Conservation (phyloP, 164 flowering plant species). For the Magnolia officinalis region DNA sequence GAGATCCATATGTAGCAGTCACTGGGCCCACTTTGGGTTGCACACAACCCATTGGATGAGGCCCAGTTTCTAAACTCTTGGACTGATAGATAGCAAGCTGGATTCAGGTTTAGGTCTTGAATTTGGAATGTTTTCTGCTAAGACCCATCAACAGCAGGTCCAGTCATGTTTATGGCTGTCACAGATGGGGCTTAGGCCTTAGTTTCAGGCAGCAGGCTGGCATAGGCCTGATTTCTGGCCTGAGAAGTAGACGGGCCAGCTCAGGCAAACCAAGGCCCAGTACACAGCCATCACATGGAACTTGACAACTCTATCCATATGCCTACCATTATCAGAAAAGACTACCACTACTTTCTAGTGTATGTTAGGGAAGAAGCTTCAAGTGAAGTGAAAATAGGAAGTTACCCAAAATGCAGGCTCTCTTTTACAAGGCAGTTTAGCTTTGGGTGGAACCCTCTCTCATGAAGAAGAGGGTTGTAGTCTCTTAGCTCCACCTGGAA, state of each 20-base stretch:
- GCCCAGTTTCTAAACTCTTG: no score
- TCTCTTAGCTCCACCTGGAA: slow-evolving; percentile 62
- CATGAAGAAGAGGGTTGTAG: slow-evolving; percentile 69
- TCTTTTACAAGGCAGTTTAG: slow-evolving; percentile 66
- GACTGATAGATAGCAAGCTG: no score
- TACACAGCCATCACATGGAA: no score
- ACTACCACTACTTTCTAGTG: neutral
- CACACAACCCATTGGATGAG: no score
- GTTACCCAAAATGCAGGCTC: slow-evolving; percentile 70
- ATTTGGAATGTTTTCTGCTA: no score
- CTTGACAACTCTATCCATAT: neutral
- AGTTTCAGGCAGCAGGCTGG: neutral
- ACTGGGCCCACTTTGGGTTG: no score
- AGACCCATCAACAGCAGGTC: no score
- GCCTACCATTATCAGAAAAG: neutral
- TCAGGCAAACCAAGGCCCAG: no score
- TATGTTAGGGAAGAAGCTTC: neutral
- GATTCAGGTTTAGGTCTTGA: no score
- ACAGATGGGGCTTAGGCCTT: no score
- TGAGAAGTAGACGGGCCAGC: neutral
- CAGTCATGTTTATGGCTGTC: no score
- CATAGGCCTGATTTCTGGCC: neutral
- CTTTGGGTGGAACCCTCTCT: slow-evolving; percentile 74
- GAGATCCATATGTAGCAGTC: no score
- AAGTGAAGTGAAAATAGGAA: slow-evolving; percentile 6